phyloP scores from a whole-genome alignment of 2,329 filamentous ascomycete genomes.

The Cladorrhinum sp. region DNA sequence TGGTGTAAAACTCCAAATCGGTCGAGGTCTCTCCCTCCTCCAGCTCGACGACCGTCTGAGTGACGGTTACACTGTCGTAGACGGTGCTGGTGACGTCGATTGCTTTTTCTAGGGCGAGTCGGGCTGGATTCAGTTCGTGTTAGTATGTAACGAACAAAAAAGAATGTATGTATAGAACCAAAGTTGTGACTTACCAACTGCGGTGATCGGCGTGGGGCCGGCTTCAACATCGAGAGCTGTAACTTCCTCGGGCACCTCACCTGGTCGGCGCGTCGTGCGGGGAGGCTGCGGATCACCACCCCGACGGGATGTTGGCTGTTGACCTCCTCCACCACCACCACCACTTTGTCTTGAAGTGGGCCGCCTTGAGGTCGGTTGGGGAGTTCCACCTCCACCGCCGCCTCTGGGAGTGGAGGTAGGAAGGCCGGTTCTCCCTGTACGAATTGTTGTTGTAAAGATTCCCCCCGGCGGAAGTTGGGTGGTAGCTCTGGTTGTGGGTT shows the following conservation, averaged over 20 bases:
- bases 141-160: not conserved
- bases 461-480: not conserved
- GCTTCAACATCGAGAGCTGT: not conserved
- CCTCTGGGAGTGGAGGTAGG: not conserved
- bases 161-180: not conserved
- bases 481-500: not conserved
- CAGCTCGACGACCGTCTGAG: constrained; percentile 18
- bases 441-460: constrained; percentile 6
- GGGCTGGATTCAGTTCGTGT: not conserved
- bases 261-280: not conserved
- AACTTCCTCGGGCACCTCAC: not conserved
- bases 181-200: not conserved
- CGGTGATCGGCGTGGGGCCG: not conserved
- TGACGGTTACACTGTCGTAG: constrained; percentile 22
- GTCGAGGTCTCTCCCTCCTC: constrained; percentile 17
- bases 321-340: not conserved
- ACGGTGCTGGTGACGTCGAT: constrained; percentile 22
- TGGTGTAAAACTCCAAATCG: constrained; percentile 19
- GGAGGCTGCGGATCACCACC: not conserved
- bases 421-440: not conserved
- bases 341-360: not conserved
- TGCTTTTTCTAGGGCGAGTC: constrained; percentile 5
- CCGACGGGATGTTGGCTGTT: not conserved
- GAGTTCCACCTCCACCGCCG: not conserved
- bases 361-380: not conserved